These are phyloP conservation scores for Zoysia pacifica DNA, from an alignment of 176 grass and related monocot genomes.

Conservation along the genomic window DNA sequence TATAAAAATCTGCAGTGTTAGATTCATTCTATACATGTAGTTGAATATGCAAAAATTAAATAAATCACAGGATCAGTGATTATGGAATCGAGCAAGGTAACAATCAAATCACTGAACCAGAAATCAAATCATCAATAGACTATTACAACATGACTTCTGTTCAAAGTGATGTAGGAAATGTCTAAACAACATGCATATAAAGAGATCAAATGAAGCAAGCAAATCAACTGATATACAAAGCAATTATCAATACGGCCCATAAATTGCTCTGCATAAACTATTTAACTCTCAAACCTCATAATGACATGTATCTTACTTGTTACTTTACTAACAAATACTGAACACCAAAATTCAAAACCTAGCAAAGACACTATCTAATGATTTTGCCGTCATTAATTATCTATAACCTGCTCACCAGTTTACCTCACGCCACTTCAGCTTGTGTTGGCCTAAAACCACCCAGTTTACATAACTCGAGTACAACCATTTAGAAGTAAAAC, in stretches of 20 bases:
- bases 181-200: neutral
- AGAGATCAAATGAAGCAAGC: neutral
- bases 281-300: neutral
- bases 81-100: too few relatives aligned
- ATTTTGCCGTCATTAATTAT: conserved; percentile 19
- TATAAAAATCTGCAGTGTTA: neutral
- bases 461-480: conserved; percentile 2
- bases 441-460: neutral
- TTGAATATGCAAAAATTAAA: too few relatives aligned
- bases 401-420: neutral
- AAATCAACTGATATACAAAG: neutral
- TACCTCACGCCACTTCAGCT: neutral
- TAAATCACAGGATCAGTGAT: too few relatives aligned
- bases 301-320: neutral
- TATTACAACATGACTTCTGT: neutral
- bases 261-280: neutral
- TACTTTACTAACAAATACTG: neutral
- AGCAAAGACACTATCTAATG: neutral
- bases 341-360: neutral
- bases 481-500: neutral
- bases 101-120: conserved; percentile 1
- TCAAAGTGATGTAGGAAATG: conserved; percentile 3
- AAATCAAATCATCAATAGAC: too few relatives aligned
- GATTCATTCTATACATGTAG: neutral
- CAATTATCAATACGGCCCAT: neutral